Percentiles rank a stretch among this genome's conserved stretches.
These are phyloP conservation scores for Fusarium sp. DNA, from an alignment of 2,329 filamentous ascomycete species.

Conservation along the genomic window DNA sequence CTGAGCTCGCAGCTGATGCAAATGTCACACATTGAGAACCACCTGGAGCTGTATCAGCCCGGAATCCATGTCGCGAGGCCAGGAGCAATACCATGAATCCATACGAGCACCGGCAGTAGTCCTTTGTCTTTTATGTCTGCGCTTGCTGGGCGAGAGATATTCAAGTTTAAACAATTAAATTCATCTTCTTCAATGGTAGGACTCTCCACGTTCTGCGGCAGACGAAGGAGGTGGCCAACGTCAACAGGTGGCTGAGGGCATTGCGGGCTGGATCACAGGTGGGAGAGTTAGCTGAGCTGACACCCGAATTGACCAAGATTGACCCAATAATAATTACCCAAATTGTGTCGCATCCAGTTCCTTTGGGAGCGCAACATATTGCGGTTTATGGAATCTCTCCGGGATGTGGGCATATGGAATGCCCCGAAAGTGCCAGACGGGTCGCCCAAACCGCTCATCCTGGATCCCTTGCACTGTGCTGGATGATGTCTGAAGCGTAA, in stretches of 20 bases:
- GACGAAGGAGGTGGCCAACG: conserved; percentile 57
- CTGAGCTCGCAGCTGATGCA: conserved; percentile 54
- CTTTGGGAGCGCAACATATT: neutral
- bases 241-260: conserved; percentile 58
- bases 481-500: neutral
- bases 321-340: neutral
- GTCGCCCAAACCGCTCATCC: conserved; percentile 5
- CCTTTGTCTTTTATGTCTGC: neutral
- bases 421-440: conserved; percentile 21
- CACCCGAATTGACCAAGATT: neutral
- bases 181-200: conserved; percentile 53
- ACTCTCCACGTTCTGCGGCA: conserved; percentile 48
- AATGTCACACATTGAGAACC: conserved; percentile 60
- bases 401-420: conserved; percentile 12
- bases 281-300: neutral
- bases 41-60: conserved; percentile 30
- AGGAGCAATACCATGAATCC: conserved; percentile 55
- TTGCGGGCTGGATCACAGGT: conserved; percentile 47
- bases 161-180: conserved; percentile 57
- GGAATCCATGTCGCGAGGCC: rapidly evolving
- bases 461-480: conserved; percentile 1
- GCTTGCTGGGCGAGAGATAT: conserved; percentile 49
- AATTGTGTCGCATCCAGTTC: neutral
- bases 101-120: conserved; percentile 56
- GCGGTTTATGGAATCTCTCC: conserved; percentile 9